Base-by-base conservation (phyloP, 2,329 filamentous ascomycete species). In the Conoideocrella luteorostrata region DNA sequence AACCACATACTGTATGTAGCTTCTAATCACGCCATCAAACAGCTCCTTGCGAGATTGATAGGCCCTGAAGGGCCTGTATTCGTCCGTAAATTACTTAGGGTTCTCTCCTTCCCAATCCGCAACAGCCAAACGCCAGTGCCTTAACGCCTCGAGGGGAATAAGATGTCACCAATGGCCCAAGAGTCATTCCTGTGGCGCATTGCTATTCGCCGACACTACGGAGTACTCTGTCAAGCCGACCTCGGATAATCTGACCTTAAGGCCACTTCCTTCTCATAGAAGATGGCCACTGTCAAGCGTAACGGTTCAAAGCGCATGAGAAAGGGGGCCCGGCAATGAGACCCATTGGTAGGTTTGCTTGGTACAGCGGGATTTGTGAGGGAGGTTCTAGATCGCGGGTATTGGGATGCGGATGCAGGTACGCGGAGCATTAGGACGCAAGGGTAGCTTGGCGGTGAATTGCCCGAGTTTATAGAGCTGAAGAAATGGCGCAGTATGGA, bases 121-220 rank as follows among this genome's bases (percentile, higher is more conserved):
- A 35, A 35, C 13, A 21, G 33, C 18, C 33, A 12, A 13, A 35
- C 11, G 4, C 18, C 17, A 35, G 33, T 24, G 11, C 15, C 23
- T 11, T n/a, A 12, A 26, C 24, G 36, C 24, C 20, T 21, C 7
- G 18, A 22, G 18, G 22, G 7, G 13, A 24, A 9, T 23, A 18
- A 5, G 3, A 17, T n/a, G 11, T 28, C 18, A 22, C 18, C 30
- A 32, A 40, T 7, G 29, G 26, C 38, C 21, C 18, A 18, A 29
- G n/a, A 11, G 13, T 26, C 18, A 11, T 21, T 17, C 24, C 30
- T 24, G 41, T 43, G 33, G 41, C 41, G 41, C 34, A 17, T 24
- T 18, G 26, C 41, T 15, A 43, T 43, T 23, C 41, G 41, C 17
- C 15, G 37, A 30, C 37, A 6, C 20, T 10, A 20, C n/a, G n/a